Percentiles rank a stretch among this genome's conserved stretches.
These are phyloP conservation scores for Cladophialophora exuberans DNA, from an alignment of 2,329 filamentous ascomycete genomes.

Conservation along the genomic window DNA sequence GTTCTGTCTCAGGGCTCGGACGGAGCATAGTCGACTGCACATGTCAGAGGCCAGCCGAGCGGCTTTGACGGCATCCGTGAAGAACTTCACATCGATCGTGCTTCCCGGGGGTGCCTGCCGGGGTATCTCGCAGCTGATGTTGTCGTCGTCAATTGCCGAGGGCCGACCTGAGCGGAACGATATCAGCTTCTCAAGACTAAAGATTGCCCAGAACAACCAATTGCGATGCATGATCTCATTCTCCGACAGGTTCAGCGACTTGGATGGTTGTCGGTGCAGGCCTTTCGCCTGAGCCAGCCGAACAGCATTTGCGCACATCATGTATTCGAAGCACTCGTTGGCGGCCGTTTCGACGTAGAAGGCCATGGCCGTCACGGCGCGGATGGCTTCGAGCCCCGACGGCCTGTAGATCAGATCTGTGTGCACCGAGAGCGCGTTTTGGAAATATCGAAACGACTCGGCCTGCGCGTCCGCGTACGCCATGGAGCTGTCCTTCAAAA, in stretches of 20 bases:
- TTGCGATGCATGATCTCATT: conserved; percentile 1
- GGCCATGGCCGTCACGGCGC: conserved; percentile 12
- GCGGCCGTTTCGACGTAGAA: too few relatives aligned
- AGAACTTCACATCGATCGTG: conserved; percentile 6
- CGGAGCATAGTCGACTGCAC: background rate
- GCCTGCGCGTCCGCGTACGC: conserved; percentile 7
- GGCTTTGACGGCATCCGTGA: background rate
- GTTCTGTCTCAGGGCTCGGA: background rate
- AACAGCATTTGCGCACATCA: conserved; percentile 9
- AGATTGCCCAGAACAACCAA: conserved; percentile 12
- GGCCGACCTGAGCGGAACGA: conserved; percentile 9
- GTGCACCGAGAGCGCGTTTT: conserved; percentile 13
- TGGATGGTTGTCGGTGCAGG: conserved; percentile 4
- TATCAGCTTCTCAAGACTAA: background rate
- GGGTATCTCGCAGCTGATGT: conserved; percentile 8
- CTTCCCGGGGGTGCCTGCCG: background rate
- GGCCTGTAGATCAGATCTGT: conserved; percentile 2
- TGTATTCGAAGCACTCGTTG: too few relatives aligned
- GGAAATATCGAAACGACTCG: conserved; percentile 4
- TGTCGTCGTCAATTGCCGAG: conserved; percentile 4
- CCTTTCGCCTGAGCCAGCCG: conserved; percentile 4
- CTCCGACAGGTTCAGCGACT: background rate
- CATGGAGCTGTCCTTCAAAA: conserved; percentile 1
- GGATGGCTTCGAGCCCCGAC: conserved; percentile 7
- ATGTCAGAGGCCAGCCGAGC: background rate